Conservation (phyloP, 202 grass and related monocot species). For the Eragrostis tef region DNA sequence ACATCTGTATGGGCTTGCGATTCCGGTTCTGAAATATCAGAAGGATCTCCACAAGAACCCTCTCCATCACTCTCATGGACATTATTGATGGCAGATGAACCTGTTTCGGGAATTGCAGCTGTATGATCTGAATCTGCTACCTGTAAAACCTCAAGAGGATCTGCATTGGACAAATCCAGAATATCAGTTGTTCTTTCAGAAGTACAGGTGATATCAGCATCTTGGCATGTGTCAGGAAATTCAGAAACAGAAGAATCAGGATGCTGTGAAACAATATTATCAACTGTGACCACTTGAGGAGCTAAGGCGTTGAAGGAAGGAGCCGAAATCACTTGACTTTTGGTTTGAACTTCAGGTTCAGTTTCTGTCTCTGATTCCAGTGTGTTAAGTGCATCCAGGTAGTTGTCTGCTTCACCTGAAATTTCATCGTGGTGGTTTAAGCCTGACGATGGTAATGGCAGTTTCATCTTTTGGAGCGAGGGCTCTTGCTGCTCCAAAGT, state of each 20-base stretch:
- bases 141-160: constrained; percentile 51
- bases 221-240: constrained; percentile 40
- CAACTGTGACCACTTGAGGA: constrained; percentile 30
- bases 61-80: constrained; percentile 26
- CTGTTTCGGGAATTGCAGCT: constrained; percentile 37
- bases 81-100: constrained; percentile 29
- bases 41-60: constrained; percentile 35
- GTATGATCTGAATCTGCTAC: constrained; percentile 33
- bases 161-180: constrained; percentile 48
- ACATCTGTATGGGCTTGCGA: constrained; percentile 36
- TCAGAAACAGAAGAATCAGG: constrained; percentile 48
- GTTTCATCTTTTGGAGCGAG: constrained; percentile 53
- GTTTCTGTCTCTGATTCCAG: constrained; percentile 91
- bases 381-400: constrained; percentile 87
- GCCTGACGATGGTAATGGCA: constrained; percentile 50
- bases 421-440: constrained; percentile 69
- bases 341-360: constrained; percentile 66
- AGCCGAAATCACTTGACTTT: constrained; percentile 51
- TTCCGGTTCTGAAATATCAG: constrained; percentile 49
- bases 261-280: constrained; percentile 38
- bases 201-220: constrained; percentile 28
- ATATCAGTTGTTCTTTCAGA: constrained; percentile 46
- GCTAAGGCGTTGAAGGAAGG: constrained; percentile 43
- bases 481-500: constrained; percentile 51
- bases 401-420: constrained; percentile 81